phyloP scores from a whole-genome alignment of 805 yeast species.

The Saturnispora sekii region DNA sequence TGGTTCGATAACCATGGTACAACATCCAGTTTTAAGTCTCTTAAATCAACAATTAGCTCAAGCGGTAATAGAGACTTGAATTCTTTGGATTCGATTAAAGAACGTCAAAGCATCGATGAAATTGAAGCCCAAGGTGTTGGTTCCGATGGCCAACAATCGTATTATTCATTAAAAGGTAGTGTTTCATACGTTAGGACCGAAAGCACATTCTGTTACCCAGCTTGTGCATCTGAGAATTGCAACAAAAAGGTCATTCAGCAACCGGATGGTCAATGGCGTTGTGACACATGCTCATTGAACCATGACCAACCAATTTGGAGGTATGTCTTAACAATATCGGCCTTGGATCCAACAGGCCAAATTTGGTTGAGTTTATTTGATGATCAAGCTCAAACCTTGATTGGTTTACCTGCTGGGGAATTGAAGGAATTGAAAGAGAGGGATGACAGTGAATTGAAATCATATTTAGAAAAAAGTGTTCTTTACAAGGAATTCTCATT shows the following conservation, averaged over 20 bases:
- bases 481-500: conserved; percentile 65
- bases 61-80: conserved; percentile 21
- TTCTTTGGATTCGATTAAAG: conserved; percentile 34
- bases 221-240: conserved; percentile 72
- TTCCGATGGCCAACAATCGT: conserved; percentile 68
- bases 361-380: conserved; percentile 84
- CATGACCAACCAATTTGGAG: conserved; percentile 66
- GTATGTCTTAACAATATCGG: conserved; percentile 64
- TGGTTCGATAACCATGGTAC: conserved; percentile 87
- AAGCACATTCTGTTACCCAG: conserved; percentile 70
- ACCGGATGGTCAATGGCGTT: conserved; percentile 74
- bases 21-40: conserved; percentile 47
- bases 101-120: conserved; percentile 56
- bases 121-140: conserved; percentile 66
- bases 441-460: conserved; percentile 28
- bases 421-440: conserved; percentile 42
- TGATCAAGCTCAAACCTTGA: conserved; percentile 62
- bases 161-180: conserved; percentile 64
- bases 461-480: conserved; percentile 22
- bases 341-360: conserved; percentile 76
- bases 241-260: conserved; percentile 75
- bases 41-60: conserved; percentile 34
- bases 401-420: conserved; percentile 55
- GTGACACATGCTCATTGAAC: conserved; percentile 79
- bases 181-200: conserved; percentile 64